phyloP scores from a whole-genome alignment of 768 basidiomycete genomes.

The Chlorophyllum brunneum region DNA sequence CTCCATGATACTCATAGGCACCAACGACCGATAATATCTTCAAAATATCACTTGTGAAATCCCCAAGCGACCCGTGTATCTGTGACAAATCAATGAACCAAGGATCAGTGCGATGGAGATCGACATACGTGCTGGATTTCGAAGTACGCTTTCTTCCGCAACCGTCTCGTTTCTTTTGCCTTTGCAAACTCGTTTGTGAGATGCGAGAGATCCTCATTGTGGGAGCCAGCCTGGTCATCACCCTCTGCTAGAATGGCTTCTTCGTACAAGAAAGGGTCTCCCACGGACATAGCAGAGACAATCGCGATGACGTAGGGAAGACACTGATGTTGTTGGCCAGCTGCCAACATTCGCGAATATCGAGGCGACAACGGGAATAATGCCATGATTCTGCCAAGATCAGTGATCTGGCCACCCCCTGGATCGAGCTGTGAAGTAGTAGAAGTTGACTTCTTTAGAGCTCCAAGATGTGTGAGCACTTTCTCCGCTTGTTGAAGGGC shows the following conservation, averaged over 20 bases:
- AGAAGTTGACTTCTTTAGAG: slow-evolving; percentile 45
- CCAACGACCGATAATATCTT: slow-evolving; percentile 90
- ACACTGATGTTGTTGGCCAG: slow-evolving; percentile 79
- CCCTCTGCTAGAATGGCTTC: slow-evolving; percentile 52
- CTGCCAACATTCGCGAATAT: slow-evolving; percentile 93
- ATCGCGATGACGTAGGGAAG: slow-evolving; percentile 89
- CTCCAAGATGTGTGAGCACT: slow-evolving; percentile 77
- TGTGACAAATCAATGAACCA: slow-evolving; percentile 24
- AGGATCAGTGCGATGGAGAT: background rate
- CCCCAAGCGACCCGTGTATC: slow-evolving; percentile 79
- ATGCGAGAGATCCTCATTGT: slow-evolving; percentile 34
- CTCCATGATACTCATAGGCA: slow-evolving; percentile 91
- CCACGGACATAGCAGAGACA: slow-evolving; percentile 88
- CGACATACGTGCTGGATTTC: slow-evolving; percentile 67
- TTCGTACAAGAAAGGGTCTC: slow-evolving; percentile 92
- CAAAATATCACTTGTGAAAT: slow-evolving; percentile 80
- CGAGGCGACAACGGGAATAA: slow-evolving; percentile 92
- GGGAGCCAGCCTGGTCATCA: slow-evolving; percentile 34
- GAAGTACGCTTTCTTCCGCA: slow-evolving; percentile 76
- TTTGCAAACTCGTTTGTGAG: slow-evolving; percentile 43
- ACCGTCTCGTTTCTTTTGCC: slow-evolving; percentile 54
- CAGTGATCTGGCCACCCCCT: slow-evolving; percentile 64
- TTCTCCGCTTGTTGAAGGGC: slow-evolving; percentile 80
- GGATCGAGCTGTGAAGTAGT: slow-evolving; percentile 17
- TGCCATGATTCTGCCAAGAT: slow-evolving; percentile 89